Evolutionary conservation across 352 stramenopile species (phyloP), one percentile per base, ranked within the genome.

Genomic region (Phytophthora vignae): DNA sequence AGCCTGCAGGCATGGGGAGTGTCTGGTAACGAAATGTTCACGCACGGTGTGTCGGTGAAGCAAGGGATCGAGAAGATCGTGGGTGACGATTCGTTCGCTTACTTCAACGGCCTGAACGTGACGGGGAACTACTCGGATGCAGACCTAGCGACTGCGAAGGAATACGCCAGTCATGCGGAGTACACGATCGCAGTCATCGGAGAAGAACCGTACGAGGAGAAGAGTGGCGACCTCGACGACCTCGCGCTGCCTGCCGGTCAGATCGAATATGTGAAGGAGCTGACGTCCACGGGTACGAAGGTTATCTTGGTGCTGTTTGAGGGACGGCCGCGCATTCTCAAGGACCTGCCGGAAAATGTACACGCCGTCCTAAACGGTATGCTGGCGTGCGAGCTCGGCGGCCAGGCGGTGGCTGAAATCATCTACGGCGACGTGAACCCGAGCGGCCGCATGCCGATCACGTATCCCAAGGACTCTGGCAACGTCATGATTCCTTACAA

Each of bases 331-430:
- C 82, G 89, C 5, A 58, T 95, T 10, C 74, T 96, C 4, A 69
- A 64, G 10, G 82, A 69, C 22, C 53, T 88, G 14, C 54, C 76
- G 1, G 71, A 78, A 4, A 55, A 66, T 19, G 88, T 85, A 17
- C 63, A 90, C 40, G 89, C 82, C 15, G 77, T 95, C 4, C 64
- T 96, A 17, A 61, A 92, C 52, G 87, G 71, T 1, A 81, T 90
- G 88, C 71, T 95, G 2, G 78, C 85, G 2, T 83, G 88, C 6
- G 82, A 90, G 25, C 61, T 76, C 8, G 88, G 89, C n/a, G 89
- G 89, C 2, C 73, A 90, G 60, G 88, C 86, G 8, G 84, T 95
- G 19, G 85, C 89, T 11, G 84, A 95, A 58, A 82, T 95, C 54
- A 52, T 95, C 17, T 88, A 85, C 93, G 60, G 93, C 85, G 74